Percentiles rank a stretch among this genome's conserved stretches.
Evolutionary conservation across 768 basidiomycete genomes (phyloP).

Genomic region (Boletus fagicola): DNA sequence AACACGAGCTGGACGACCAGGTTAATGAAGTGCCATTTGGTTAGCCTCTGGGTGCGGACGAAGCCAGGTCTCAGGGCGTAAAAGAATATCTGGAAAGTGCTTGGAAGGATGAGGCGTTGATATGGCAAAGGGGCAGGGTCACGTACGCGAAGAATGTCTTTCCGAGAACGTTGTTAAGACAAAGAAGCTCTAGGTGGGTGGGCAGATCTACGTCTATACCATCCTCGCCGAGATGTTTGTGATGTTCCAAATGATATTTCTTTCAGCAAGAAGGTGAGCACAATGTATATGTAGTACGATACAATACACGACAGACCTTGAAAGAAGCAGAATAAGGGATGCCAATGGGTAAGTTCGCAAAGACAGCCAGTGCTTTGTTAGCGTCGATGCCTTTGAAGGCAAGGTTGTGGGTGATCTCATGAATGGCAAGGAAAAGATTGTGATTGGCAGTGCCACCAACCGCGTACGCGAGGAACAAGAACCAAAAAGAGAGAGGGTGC

Average conservation of each 20-base stretch:
- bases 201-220: constrained; percentile 96
- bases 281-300: neutral
- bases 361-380: constrained; percentile 86
- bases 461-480: constrained; percentile 75
- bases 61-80: constrained; percentile 96
- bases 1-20: constrained; percentile 65
- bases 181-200: constrained; percentile 76
- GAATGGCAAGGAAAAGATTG: constrained; percentile 96
- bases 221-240: constrained; percentile 94
- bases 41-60: constrained; percentile 78
- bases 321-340: constrained; percentile 95
- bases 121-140: neutral
- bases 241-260: constrained; percentile 95
- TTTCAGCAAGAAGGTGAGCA: constrained; percentile 29
- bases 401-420: constrained; percentile 98
- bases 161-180: constrained; percentile 92
- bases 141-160: constrained; percentile 96
- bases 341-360: constrained; percentile 91
- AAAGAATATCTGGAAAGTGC: constrained; percentile 97
- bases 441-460: constrained; percentile 97
- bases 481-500: constrained; percentile 64
- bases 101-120: constrained; percentile 32
- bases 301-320: constrained; percentile 55
- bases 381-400: constrained; percentile 80
- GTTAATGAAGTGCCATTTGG: constrained; percentile 85